Evolutionary conservation across 345 rosid genomes (phyloP).

Genomic region (Raphanus sativus): DNA sequence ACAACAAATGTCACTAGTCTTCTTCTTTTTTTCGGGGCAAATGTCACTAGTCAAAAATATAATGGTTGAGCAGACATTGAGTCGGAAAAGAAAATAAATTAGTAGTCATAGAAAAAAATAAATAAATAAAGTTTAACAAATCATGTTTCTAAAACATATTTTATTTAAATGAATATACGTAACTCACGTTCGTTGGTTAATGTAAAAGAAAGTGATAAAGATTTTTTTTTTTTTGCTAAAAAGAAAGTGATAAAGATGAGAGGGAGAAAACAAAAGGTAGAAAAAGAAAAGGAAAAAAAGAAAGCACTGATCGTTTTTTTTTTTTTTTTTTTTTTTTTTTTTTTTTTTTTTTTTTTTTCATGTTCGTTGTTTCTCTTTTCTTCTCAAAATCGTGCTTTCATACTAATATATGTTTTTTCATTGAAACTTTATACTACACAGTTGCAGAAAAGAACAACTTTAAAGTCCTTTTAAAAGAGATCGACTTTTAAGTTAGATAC

Average conservation of each 20-base stretch:
- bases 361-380: constrained; percentile 32
- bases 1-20: constrained; percentile 11
- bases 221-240: background rate
- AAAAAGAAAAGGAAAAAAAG: constrained; percentile 26
- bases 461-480: constrained; percentile 36
- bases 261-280: constrained; percentile 7
- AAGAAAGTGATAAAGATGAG: constrained; percentile 37
- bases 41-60: constrained; percentile 3
- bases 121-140: constrained; percentile 19
- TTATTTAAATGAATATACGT: background rate
- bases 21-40: background rate
- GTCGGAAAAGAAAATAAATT: background rate
- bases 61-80: background rate
- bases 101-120: background rate
- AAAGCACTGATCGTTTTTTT: constrained; percentile 39
- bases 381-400: constrained; percentile 35
- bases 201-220: constrained; percentile 34
- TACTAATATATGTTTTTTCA: constrained; percentile 24
- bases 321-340: too few species aligned
- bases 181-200: constrained; percentile 28
- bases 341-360: too few species aligned
- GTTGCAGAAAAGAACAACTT: constrained; percentile 38
- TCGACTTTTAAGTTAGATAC: constrained; percentile 25
- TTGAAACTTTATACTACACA: constrained; percentile 29
- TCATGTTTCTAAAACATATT: background rate